phyloP scores from a whole-genome alignment of 495 filamentous ascomycete species.

The Aspergillus carlsbadensis region DNA sequence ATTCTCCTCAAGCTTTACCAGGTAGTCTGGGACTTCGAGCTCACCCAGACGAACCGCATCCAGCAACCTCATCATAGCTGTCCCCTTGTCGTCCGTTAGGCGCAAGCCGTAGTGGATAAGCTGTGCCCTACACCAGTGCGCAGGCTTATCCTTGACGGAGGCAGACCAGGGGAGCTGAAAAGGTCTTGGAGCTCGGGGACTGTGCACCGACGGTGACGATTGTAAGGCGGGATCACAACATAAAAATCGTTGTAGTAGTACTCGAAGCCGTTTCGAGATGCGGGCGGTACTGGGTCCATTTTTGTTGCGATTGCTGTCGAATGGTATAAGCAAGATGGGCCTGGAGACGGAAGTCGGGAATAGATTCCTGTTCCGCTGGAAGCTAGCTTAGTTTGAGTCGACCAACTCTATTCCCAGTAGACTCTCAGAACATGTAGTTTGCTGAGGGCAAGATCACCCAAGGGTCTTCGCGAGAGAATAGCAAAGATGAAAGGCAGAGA shows the following conservation, averaged over 20 bases:
- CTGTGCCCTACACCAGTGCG: slow-evolving; percentile 59
- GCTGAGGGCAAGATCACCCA: no score
- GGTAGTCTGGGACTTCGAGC: slow-evolving; percentile 41
- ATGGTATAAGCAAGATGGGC: no score
- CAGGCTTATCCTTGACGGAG: slow-evolving; percentile 41
- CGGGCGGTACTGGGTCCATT: slow-evolving; percentile 5
- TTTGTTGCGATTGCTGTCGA: neutral
- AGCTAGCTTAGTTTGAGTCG: no score
- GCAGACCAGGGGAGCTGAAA: slow-evolving; percentile 29
- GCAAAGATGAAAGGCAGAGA: no score
- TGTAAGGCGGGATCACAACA: slow-evolving; percentile 44
- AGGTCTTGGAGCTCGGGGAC: slow-evolving; percentile 46
- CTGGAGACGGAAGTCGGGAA: neutral
- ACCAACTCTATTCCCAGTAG: no score
- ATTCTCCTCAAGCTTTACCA: slow-evolving; percentile 46
- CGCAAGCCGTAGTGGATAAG: slow-evolving; percentile 57
- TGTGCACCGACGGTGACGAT: slow-evolving; percentile 50
- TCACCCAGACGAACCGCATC: slow-evolving; percentile 47
- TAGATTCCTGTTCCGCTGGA: no score
- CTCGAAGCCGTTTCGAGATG: slow-evolving; percentile 9
- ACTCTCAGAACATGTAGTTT: no score
- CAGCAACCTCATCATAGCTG: slow-evolving; percentile 54
- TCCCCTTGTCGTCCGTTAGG: slow-evolving; percentile 52
- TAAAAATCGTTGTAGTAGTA: slow-evolving; percentile 42
- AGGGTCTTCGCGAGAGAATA: no score